A percentile compares a stretch with the other conserved stretches of the same genome.
Evolutionary conservation across 2,329 filamentous ascomycete species (phyloP).

Genomic region (Hypomyces perniciosus): DNA sequence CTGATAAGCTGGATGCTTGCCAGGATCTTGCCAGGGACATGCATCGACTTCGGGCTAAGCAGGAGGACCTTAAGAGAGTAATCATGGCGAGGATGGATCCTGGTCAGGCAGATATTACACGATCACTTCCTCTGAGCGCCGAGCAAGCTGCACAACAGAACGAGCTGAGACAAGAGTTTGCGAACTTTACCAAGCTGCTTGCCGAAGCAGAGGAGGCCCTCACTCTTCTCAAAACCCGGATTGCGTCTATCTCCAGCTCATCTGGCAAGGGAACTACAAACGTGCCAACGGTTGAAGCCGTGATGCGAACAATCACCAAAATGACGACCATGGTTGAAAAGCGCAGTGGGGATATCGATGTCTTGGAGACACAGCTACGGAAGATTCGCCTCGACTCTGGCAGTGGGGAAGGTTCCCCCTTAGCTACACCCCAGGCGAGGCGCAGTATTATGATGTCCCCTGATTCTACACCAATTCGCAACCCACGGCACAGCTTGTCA

Average conservation of each 20-base stretch:
- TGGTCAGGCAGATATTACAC: slow-evolving; percentile 56
- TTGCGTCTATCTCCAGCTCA: slow-evolving; percentile 53
- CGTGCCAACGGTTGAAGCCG: slow-evolving; percentile 82
- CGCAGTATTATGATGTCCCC: slow-evolving; percentile 37
- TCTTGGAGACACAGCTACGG: slow-evolving; percentile 81
- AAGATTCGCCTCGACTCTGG: slow-evolving; percentile 53
- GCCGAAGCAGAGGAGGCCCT: slow-evolving; percentile 74
- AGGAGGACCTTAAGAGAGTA: slow-evolving; percentile 72
- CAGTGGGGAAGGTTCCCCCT: slow-evolving; percentile 39
- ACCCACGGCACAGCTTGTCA: slow-evolving; percentile 35
- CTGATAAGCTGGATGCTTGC: slow-evolving; percentile 62
- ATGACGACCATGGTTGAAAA: slow-evolving; percentile 92
- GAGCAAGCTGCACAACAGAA: slow-evolving; percentile 81
- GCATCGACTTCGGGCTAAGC: slow-evolving; percentile 64
- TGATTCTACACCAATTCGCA: slow-evolving; percentile 36
- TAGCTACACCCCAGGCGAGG: slow-evolving; percentile 33
- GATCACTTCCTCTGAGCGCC: slow-evolving; percentile 69
- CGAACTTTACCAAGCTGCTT: slow-evolving; percentile 66
- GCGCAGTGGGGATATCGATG: slow-evolving; percentile 82
- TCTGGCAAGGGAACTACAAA: slow-evolving; percentile 41
- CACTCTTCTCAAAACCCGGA: slow-evolving; percentile 69
- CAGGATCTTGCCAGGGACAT: slow-evolving; percentile 65
- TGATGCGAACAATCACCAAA: slow-evolving; percentile 84
- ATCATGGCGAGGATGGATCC: slow-evolving; percentile 65
- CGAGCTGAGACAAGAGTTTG: slow-evolving; percentile 72